phyloP scores from a whole-genome alignment of 23 red algal species.

The Gracilaria domingensis region DNA sequence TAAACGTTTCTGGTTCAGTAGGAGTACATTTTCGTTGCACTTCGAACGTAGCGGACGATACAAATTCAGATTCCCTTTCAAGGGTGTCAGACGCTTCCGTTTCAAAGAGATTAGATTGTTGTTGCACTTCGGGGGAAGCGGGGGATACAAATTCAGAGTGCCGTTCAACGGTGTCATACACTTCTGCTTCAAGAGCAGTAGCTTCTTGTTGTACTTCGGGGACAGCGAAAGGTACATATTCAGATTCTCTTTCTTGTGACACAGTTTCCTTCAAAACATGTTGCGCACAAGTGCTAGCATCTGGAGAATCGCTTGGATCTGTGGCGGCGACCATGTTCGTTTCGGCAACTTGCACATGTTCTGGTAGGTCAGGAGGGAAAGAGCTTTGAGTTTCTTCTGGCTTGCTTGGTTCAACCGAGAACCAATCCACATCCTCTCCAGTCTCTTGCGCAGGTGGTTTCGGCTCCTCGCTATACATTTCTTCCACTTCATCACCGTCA shows the following conservation, averaged over 20 bases:
- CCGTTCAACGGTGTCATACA: too few relatives aligned
- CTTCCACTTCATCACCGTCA: not conserved
- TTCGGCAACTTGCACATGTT: not conserved
- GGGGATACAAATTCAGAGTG: not conserved
- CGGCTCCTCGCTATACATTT: not conserved
- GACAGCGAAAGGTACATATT: not conserved
- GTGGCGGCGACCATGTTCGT: not conserved
- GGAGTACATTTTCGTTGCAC: not conserved
- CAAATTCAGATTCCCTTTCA: not conserved
- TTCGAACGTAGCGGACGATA: not conserved
- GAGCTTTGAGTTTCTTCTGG: not conserved
- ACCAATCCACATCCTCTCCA: slow-evolving; percentile 45
- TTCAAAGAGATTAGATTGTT: not conserved
- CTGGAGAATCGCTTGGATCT: not conserved
- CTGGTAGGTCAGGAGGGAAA: not conserved
- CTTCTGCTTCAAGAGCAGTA: not conserved
- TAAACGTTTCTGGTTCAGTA: too few relatives aligned
- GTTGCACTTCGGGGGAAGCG: not conserved
- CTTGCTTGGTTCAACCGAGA: slow-evolving; percentile 6
- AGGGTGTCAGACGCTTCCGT: too few relatives aligned
- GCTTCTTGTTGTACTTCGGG: not conserved
- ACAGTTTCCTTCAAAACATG: not conserved
- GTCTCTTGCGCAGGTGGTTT: slow-evolving; percentile 1
- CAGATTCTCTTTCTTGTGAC: not conserved
- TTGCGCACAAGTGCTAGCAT: not conserved